Evolutionary conservation across 805 yeast genomes (phyloP).

Genomic region (Isabelozyma heimii): DNA sequence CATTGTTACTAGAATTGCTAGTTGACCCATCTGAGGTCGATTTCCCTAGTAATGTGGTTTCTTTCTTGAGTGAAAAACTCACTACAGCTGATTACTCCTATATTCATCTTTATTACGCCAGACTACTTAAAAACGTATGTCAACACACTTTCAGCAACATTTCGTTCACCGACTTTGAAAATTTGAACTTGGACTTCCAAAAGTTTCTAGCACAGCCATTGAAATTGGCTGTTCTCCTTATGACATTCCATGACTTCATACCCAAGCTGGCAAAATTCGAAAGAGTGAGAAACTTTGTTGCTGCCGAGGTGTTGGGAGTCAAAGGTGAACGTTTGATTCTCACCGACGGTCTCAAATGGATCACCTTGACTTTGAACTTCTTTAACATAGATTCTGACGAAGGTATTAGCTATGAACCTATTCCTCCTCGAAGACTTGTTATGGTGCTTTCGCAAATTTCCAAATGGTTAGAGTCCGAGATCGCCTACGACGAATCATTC

Average conservation of each 20-base stretch:
- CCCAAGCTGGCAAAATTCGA: conserved; percentile 38
- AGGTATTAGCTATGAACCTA: conserved; percentile 27
- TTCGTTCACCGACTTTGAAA: background rate
- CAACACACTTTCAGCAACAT: background rate
- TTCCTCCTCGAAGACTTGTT: conserved; percentile 62
- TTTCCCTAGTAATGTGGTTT: background rate
- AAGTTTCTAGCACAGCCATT: conserved; percentile 27
- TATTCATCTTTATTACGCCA: conserved; percentile 13
- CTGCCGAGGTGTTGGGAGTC: conserved; percentile 63
- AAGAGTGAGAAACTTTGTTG: conserved; percentile 56
- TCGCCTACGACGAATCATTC: conserved; percentile 58
- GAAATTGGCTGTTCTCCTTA: conserved; percentile 24
- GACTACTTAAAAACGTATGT: conserved; percentile 8
- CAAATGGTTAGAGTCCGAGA: conserved; percentile 61
- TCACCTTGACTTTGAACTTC: conserved; percentile 48
- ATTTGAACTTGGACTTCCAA: conserved; percentile 30
- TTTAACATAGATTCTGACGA: conserved; percentile 26
- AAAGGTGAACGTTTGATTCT: conserved; percentile 39
- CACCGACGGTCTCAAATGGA: conserved; percentile 41
- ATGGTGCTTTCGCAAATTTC: conserved; percentile 56
- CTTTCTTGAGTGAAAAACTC: conserved; percentile 6
- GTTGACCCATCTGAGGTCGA: background rate
- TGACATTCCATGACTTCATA: conserved; percentile 36
- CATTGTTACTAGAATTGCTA: background rate
- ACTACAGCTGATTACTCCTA: background rate